Evolutionary conservation across 2,329 filamentous ascomycete genomes (phyloP).

Genomic region (Fusarium sp.): DNA sequence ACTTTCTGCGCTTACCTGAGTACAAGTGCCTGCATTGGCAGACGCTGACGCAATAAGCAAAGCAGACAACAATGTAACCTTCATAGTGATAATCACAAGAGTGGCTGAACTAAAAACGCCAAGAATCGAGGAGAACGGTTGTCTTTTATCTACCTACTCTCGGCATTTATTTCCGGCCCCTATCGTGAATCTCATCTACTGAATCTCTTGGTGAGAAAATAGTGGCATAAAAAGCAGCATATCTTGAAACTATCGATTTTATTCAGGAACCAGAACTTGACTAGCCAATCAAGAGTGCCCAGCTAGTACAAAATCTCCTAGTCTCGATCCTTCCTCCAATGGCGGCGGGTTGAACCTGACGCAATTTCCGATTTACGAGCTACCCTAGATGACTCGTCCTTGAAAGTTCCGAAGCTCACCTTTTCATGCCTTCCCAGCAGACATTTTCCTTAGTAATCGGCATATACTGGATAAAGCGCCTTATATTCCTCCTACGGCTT

Average conservation of each 20-base stretch:
- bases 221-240: too few species aligned
- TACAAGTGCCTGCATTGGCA: not conserved
- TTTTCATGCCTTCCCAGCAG: too few species aligned
- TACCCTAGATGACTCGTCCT: not conserved
- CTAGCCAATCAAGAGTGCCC: not conserved
- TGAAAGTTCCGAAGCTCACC: too few species aligned
- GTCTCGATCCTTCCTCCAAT: not conserved
- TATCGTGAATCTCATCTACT: not conserved
- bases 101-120: not conserved
- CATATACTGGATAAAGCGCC: too few species aligned
- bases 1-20: accelerated
- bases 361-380: not conserved
- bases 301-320: not conserved
- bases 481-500: too few species aligned
- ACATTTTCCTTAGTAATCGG: too few species aligned
- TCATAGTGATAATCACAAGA: not conserved
- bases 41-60: not conserved
- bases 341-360: too few species aligned
- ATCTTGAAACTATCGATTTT: not conserved
- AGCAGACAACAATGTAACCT: not conserved
- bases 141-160: accelerated
- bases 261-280: not conserved
- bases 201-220: not conserved
- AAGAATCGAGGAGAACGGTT: not conserved
- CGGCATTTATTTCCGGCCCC: not conserved